Base-by-base conservation (phyloP, 2,329 filamentous ascomycete species). In the Aspergillus viridinutans region DNA sequence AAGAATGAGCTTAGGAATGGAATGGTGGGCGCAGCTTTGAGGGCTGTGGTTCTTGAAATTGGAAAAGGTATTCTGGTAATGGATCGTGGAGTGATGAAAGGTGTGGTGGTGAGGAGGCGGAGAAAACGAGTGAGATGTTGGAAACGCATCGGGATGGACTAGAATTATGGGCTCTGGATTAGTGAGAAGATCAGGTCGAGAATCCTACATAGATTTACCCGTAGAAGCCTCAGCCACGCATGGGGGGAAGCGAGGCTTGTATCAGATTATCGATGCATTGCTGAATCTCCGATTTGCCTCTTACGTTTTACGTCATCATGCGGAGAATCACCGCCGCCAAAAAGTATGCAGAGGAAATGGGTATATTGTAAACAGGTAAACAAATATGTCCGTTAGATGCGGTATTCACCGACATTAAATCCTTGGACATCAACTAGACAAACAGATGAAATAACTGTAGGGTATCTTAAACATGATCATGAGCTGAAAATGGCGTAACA, bases 1-100 rank as follows among this genome's bases (percentile, higher is more conserved):
- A 96, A 96, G 1, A 96, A 78, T 55, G 87, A 85, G 64, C 89
- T 81, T 40, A 96, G 69, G 64, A 96, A 90, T 1, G 92, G 89
- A 67, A 96, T 88, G 1, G 83, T 83, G 53, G 90, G 87, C 85
- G 93, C 91, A 66, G 89, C 88, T 69, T 76, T 78, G 57, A 83
- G 65, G 57, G 74, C 66, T 48, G 70, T 76, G 43, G 65, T 65
- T 66, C 74, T 55, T 9, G 68, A 65, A 63, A 74, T 67, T 61
- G 64, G 57, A 40, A 60, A 54, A 23, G 59, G 60, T 20, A 54
- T 40, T 32, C 57, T 63, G 55, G 53, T 52, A 21, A 64, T 53
- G 14, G 55, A 61, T 47, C 56, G 62, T 47, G 58, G 57, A 45
- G 32, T 56, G 58, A 49, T 67, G 62, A 53, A 60, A 69, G 69